A percentile compares a stretch with the other conserved stretches of the same genome.
phyloP scores from a whole-genome alignment of 208 protist species.

The Trypanosoma theileri region DNA sequence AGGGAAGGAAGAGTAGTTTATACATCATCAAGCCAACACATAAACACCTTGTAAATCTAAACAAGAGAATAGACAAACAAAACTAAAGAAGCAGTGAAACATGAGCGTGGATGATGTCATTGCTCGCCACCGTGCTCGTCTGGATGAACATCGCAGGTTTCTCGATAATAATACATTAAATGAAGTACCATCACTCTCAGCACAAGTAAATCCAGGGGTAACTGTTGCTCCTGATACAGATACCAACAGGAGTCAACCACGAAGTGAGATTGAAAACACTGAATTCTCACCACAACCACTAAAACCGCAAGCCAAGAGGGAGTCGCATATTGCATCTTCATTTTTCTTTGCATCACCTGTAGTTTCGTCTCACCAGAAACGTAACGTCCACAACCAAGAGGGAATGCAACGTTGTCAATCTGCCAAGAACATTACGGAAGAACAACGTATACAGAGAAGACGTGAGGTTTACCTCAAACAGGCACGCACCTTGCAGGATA shows the following conservation, averaged over 20 bases:
- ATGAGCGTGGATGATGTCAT: conserved; percentile 33
- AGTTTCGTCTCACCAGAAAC: background rate
- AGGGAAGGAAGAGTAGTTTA: no score
- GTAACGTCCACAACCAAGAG: background rate
- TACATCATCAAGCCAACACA: no score
- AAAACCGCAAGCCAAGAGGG: background rate
- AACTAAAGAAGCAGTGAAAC: background rate
- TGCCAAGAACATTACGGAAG: background rate
- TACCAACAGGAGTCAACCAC: background rate
- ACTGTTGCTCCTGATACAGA: background rate
- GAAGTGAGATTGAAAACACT: background rate
- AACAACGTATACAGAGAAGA: conserved; percentile 1
- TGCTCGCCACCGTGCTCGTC: conserved; percentile 22
- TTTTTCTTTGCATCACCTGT: background rate
- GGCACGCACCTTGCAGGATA: background rate
- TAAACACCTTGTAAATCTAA: no score
- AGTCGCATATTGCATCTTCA: background rate
- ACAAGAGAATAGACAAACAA: background rate
- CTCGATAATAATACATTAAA: conserved; percentile 19
- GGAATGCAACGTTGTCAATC: conserved; percentile 6
- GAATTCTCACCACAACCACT: conserved; percentile 7
- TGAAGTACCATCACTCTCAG: no score
- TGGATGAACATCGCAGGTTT: conserved; percentile 38
- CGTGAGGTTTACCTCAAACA: background rate
- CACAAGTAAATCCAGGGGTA: background rate